Conservation (phyloP, 345 rosid genomes). For the Arabidopsis suecica region DNA sequence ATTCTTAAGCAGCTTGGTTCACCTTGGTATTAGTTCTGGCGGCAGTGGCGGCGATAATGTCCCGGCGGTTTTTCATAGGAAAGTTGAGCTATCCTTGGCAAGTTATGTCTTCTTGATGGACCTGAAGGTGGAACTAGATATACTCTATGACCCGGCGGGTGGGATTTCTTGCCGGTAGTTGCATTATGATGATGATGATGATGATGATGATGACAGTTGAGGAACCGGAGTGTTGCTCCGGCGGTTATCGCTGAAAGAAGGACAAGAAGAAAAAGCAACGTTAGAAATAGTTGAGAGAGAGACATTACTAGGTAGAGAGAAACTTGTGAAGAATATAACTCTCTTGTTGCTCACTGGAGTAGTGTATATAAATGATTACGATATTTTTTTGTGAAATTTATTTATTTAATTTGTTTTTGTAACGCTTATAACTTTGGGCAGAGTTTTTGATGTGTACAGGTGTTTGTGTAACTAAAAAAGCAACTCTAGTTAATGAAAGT, state of each 20-base stretch:
- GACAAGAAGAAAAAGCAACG: constrained; percentile 1
- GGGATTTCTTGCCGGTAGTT: background rate
- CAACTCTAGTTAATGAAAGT: constrained; percentile 29
- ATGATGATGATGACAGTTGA: background rate
- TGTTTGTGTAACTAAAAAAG: constrained; percentile 30
- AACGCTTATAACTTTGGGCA: constrained; percentile 34
- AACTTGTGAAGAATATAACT: background rate
- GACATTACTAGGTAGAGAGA: constrained; percentile 8
- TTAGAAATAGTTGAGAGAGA: constrained; percentile 15
- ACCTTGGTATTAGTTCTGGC: background rate
- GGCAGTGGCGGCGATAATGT: background rate
- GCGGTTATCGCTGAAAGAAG: background rate
- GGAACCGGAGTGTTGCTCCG: constrained; percentile 1
- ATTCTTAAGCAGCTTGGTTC: background rate
- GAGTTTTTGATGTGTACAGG: constrained; percentile 27
- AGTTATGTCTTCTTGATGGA: constrained; percentile 43
- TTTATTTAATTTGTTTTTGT: constrained; percentile 4
- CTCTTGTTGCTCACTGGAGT: constrained; percentile 13
- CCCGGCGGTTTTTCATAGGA: background rate
- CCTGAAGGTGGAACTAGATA: constrained; percentile 35
- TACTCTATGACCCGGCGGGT: background rate
- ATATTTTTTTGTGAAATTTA: background rate
- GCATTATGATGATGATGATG: background rate
- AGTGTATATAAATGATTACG: background rate
- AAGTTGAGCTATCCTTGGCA: constrained; percentile 7